Evolutionary conservation across 202 grass and related monocot species (phyloP).

Genomic region (Setaria viridis): DNA sequence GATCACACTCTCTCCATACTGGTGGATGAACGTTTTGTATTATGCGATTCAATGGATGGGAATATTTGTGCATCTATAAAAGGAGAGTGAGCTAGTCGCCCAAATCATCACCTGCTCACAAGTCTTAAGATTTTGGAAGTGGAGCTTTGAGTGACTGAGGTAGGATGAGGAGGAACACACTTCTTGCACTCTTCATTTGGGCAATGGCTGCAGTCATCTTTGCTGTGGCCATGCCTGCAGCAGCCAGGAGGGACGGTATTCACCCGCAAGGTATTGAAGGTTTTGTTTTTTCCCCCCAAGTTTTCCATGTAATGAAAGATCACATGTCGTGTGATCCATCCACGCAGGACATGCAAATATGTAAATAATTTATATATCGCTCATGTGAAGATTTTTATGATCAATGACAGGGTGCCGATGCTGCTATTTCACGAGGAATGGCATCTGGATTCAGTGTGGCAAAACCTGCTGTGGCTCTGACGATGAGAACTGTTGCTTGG

Average conservation of each 20-base stretch:
- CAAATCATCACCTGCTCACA: not conserved
- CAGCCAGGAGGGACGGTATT: conserved; percentile 26
- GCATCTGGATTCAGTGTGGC: conserved; percentile 25
- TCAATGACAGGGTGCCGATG: conserved; percentile 31
- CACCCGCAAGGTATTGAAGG: conserved; percentile 24
- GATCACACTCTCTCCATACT: not conserved
- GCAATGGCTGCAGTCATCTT: conserved; percentile 2
- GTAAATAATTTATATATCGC: not conserved
- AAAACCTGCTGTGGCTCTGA: conserved; percentile 39
- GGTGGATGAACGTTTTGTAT: not conserved
- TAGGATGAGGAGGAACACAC: conserved; percentile 19
- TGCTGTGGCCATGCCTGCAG: not conserved
- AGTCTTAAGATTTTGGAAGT: not conserved
- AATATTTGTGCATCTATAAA: conserved; percentile 17
- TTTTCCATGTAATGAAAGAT: not conserved
- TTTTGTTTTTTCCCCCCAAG: not conserved
- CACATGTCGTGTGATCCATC: not conserved
- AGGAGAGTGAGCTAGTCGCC: not conserved
- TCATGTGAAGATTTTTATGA: not conserved
- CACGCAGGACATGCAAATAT: not conserved
- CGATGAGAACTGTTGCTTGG: conserved; percentile 33
- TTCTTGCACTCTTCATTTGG: conserved; percentile 23
- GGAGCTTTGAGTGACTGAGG: not conserved
- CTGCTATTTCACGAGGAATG: conserved; percentile 31
- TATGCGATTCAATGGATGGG: conserved; percentile 16